Conservation (phyloP, 768 basidiomycete genomes). For the Gloeopeniophorella convolvens region DNA sequence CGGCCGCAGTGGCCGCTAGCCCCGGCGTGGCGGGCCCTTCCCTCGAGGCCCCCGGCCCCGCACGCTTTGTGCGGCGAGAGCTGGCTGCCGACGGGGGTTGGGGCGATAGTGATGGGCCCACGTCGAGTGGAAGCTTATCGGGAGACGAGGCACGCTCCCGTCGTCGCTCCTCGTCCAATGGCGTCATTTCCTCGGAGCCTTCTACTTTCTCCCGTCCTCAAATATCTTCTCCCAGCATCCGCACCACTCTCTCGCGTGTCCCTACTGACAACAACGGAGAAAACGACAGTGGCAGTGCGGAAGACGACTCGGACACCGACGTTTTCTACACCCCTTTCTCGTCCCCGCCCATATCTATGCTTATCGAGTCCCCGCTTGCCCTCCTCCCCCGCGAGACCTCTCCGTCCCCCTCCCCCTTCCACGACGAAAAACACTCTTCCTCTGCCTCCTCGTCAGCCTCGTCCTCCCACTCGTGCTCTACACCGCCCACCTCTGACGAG, state of each 20-base stretch:
- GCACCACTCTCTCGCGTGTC: too few species aligned
- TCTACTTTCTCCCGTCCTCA: not conserved
- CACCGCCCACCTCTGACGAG: conserved; percentile 20
- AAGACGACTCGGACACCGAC: not conserved
- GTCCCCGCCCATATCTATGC: conserved; percentile 18
- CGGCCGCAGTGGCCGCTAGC: too few species aligned
- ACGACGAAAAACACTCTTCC: conserved; percentile 6
- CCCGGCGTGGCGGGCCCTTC: too few species aligned
- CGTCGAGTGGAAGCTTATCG: not conserved
- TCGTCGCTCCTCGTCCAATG: not conserved
- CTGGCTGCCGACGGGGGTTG: too few species aligned
- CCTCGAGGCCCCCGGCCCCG: too few species aligned
- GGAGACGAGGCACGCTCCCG: too few species aligned
- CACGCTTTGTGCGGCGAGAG: too few species aligned
- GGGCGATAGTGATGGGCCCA: too few species aligned
- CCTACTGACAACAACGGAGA: not conserved
- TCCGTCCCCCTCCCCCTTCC: not conserved
- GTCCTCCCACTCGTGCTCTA: conserved; percentile 12
- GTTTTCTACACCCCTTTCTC: conserved; percentile 20
- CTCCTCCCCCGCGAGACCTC: conserved; percentile 5
- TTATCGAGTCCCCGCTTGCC: conserved; percentile 5
- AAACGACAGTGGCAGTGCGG: conserved; percentile 8
- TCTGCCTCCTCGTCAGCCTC: conserved; percentile 20
- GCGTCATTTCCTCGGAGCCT: not conserved
- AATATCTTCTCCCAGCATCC: not conserved